Evolutionary conservation across 306 rosid genomes (phyloP), one percentile per base, ranked within the genome.

Genomic region (Vigna trinervia): DNA sequence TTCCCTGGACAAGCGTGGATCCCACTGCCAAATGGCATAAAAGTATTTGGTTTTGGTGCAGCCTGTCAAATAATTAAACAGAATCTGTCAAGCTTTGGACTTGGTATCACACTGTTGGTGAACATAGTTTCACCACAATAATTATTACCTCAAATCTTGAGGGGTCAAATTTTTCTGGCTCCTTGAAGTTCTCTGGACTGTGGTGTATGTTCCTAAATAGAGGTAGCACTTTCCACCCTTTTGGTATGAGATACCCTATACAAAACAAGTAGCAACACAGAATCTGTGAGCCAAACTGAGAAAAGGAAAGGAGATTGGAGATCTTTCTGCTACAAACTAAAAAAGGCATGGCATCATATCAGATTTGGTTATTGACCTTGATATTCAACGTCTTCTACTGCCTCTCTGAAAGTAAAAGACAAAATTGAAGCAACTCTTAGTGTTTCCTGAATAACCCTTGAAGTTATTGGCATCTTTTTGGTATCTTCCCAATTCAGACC

Each of bases 1-100:
- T 95, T 95, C 41, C 99, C 99, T 0, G 99, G 99, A 72, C 99
- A 95, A 4, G 91, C 81, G 77, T 95, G 99, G 91, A 80, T 83
- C 87, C 99, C 99, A 80, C 86, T 95, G 66, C 99, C 99, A 88
- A 95, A 95, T 82, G 99, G 99, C 94, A 95, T 85, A 56, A 89
- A 95, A 3, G 97, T 92, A 78, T 95, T 85, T 85, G 99, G 90
- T 12, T 95, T 92, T 77, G 92, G 96, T 20, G 97, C 85, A 39
- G 85, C 94, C 97, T 94, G 88, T 57, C 64, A 63, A 68, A 78
- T 69, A 22, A 53, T 76, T 30, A 41, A 61, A 56, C 28, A 79
- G 54, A 75, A 68, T 51, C 50, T 78, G 48, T 79, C 62, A 77
- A 75, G 28, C 12, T 77, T 58, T 59, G 12, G 3, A 48, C 59